Evolutionary conservation across 2,329 filamentous ascomycete genomes (phyloP).

Genomic region (Nectriaceae sp.): DNA sequence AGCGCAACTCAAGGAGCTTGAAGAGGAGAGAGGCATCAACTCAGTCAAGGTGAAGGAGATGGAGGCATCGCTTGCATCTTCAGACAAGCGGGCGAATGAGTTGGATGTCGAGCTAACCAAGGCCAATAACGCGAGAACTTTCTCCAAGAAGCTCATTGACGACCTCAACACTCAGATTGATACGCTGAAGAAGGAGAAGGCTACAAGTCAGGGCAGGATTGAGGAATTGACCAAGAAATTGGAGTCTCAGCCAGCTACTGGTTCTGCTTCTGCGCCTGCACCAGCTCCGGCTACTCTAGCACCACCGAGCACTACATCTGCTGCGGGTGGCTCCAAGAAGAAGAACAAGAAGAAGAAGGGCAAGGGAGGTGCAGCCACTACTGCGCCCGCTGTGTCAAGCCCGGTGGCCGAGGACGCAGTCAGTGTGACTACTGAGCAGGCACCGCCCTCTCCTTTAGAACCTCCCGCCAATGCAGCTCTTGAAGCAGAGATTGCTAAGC

Average conservation of each 20-base stretch:
- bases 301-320: slow-evolving; percentile 12
- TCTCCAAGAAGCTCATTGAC: slow-evolving; percentile 45
- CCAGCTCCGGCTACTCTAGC: slow-evolving; percentile 19
- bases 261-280: slow-evolving; percentile 21
- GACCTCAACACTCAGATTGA: slow-evolving; percentile 40
- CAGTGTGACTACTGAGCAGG: slow-evolving; percentile 36
- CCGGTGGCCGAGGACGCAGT: slow-evolving; percentile 31
- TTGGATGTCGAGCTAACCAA: slow-evolving; percentile 45
- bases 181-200: slow-evolving; percentile 35
- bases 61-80: slow-evolving; percentile 36
- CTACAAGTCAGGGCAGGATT: slow-evolving; percentile 34
- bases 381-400: slow-evolving; percentile 32
- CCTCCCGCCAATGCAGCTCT: slow-evolving; percentile 39
- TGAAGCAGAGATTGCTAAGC: slow-evolving; percentile 49
- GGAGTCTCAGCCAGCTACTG: slow-evolving; percentile 26
- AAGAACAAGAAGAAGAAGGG: slow-evolving; percentile 94
- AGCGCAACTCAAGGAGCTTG: slow-evolving; percentile 46
- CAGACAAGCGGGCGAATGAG: slow-evolving; percentile 36
- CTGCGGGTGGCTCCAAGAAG: slow-evolving; percentile 39
- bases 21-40: slow-evolving; percentile 37
- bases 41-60: slow-evolving; percentile 38
- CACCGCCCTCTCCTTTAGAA: slow-evolving; percentile 36
- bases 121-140: slow-evolving; percentile 39
- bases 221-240: slow-evolving; percentile 48
- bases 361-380: slow-evolving; percentile 62